Conservation (phyloP, 148 eudicot species). For the Cornus florida region DNA sequence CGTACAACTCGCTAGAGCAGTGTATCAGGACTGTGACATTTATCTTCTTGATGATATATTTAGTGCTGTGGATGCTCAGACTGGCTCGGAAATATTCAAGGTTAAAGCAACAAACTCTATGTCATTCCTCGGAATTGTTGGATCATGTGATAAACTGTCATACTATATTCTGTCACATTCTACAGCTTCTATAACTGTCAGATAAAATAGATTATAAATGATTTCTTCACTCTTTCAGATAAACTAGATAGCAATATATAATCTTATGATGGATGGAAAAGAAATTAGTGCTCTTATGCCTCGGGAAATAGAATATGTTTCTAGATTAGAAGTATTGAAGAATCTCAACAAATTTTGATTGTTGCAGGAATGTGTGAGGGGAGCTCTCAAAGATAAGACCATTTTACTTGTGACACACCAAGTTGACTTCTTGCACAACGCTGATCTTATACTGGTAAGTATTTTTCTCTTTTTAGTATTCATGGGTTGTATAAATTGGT, state of each 20-base stretch:
- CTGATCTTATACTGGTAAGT: slow-evolving; percentile 37
- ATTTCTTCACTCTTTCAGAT: no score
- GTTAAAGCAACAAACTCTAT: not conserved
- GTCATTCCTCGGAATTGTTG: not conserved
- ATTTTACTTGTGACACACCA: slow-evolving; percentile 55
- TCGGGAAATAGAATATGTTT: not conserved
- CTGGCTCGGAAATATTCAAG: slow-evolving; percentile 43
- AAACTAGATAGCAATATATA: not conserved
- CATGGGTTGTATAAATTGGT: no score
- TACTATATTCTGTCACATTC: not conserved
- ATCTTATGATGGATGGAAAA: no score
- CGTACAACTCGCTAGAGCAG: slow-evolving; percentile 40
- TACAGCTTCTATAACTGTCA: not conserved
- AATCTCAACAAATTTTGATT: not conserved
- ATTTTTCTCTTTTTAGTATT: not conserved
- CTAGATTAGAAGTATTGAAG: not conserved
- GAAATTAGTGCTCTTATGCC: not conserved
- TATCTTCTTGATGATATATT: slow-evolving; percentile 41
- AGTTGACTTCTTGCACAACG: slow-evolving; percentile 54
- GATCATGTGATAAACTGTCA: not conserved
- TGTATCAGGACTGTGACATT: slow-evolving; percentile 37
- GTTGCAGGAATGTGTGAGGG: slow-evolving; percentile 52
- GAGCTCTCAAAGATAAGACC: slow-evolving; percentile 44
- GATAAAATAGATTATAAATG: not conserved
- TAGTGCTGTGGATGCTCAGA: slow-evolving; percentile 47